Evolutionary conservation across 192 early-diverging fungal species (phyloP).

Genomic region (Umbelopsis sp.): DNA sequence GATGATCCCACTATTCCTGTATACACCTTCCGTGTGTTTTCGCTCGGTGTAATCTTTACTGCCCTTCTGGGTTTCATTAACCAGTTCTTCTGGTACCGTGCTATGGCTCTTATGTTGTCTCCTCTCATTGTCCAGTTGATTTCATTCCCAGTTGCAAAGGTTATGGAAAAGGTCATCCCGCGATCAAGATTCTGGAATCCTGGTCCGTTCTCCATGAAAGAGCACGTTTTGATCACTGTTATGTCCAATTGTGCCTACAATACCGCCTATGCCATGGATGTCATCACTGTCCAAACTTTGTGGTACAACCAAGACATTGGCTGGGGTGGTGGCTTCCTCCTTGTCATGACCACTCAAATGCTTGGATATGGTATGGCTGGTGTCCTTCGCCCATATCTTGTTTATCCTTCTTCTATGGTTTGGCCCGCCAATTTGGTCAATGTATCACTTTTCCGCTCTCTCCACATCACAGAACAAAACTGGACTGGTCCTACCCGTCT

Average conservation of each 20-base stretch:
- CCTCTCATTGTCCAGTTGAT: conserved; percentile 52
- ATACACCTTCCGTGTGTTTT: conserved; percentile 50
- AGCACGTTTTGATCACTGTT: conserved; percentile 63
- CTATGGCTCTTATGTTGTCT: conserved; percentile 43
- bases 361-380: conserved; percentile 64
- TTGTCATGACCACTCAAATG: conserved; percentile 57
- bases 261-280: conserved; percentile 61
- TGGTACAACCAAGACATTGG: conserved; percentile 59
- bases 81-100: conserved; percentile 20
- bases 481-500: conserved; percentile 48
- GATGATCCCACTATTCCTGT: conserved; percentile 54
- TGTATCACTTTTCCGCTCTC: conserved; percentile 75
- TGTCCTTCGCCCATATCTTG: conserved; percentile 74
- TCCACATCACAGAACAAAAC: conserved; percentile 49
- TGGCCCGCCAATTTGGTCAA: conserved; percentile 84
- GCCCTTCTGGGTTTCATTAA: conserved; percentile 10
- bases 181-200: conserved; percentile 54
- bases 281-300: conserved; percentile 56
- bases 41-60: conserved; percentile 47
- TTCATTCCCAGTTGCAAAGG: conserved; percentile 47
- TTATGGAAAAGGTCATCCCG: conserved; percentile 46
- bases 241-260: conserved; percentile 50
- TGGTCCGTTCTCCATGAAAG: conserved; percentile 68
- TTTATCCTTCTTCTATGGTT: conserved; percentile 83
- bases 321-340: conserved; percentile 50